Conservation (phyloP, 2,329 filamentous ascomycete genomes). For the Fusarium hainanense region DNA sequence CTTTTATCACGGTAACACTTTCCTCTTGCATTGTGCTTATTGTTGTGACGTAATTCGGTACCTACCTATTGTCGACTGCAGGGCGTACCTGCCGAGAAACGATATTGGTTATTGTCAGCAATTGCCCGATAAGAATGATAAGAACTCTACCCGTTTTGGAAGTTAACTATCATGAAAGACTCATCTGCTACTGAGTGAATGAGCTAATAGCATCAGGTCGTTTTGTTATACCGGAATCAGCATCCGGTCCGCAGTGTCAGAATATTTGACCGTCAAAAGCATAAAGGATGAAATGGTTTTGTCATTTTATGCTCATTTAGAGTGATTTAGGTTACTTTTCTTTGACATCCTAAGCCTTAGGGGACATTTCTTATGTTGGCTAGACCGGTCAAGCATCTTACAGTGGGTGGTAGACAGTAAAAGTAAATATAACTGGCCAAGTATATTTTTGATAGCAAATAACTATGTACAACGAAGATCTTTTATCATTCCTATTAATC, state of each 20-base stretch:
- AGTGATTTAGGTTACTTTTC: too few species aligned
- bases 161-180: too few species aligned
- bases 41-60: constrained; percentile 1
- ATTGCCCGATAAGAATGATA: background rate
- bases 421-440: background rate
- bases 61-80: background rate
- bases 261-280: too few species aligned
- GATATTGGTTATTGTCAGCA: background rate
- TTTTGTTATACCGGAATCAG: background rate
- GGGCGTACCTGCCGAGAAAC: background rate
- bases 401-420: accelerated
- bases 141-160: background rate
- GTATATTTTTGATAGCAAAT: background rate
- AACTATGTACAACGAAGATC: constrained; percentile 19
- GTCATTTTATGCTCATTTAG: too few species aligned
- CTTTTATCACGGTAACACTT: background rate
- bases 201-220: background rate
- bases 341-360: too few species aligned
- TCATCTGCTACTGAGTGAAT: background rate
- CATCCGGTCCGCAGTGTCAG: too few species aligned
- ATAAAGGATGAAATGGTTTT: too few species aligned
- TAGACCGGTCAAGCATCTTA: background rate
- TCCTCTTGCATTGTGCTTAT: background rate
- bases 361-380: too few species aligned
- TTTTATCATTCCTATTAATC: background rate